Evolutionary conservation across 306 rosid genomes (phyloP).

Genomic region (Quercus alba): DNA sequence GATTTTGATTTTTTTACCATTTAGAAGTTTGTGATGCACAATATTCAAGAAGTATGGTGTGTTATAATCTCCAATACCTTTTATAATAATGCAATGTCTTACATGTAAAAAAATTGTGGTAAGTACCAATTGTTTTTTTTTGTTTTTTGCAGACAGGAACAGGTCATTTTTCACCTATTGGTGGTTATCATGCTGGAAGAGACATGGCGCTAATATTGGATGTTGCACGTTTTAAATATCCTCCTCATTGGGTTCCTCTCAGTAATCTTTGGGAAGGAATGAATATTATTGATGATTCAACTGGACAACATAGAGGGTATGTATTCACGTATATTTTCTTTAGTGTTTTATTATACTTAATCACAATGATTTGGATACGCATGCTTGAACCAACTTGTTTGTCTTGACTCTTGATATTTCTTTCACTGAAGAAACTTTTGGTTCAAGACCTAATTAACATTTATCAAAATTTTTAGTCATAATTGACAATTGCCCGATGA

Average conservation of each 20-base stretch:
- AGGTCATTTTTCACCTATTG: conserved; percentile 98
- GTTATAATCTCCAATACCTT: neutral
- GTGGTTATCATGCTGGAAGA: conserved; percentile 78
- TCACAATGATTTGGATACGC: neutral
- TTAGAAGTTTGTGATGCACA: neutral
- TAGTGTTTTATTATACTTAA: neutral
- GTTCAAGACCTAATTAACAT: neutral
- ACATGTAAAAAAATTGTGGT: conserved; percentile 1
- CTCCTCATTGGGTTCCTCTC: conserved; percentile 98
- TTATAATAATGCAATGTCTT: neutral
- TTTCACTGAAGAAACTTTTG: neutral
- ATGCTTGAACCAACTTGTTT: neutral
- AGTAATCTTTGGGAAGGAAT: conserved; percentile 86
- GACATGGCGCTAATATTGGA: conserved; percentile 92
- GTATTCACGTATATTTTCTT: conserved; percentile 11
- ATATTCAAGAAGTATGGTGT: neutral
- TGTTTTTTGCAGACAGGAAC: conserved; percentile 64
- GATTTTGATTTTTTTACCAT: neutral
- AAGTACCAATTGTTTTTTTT: conserved; percentile 8
- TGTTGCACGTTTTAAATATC: conserved; percentile 96
- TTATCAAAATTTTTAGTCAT: neutral
- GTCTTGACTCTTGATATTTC: neutral
- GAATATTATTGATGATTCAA: conserved; percentile 57
- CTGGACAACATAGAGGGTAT: conserved; percentile 76
- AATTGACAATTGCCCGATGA: neutral